These are phyloP conservation scores for Immersiporthe knoxdaviesiana DNA, from an alignment of 2,329 filamentous ascomycete genomes.

Conservation along the genomic window DNA sequence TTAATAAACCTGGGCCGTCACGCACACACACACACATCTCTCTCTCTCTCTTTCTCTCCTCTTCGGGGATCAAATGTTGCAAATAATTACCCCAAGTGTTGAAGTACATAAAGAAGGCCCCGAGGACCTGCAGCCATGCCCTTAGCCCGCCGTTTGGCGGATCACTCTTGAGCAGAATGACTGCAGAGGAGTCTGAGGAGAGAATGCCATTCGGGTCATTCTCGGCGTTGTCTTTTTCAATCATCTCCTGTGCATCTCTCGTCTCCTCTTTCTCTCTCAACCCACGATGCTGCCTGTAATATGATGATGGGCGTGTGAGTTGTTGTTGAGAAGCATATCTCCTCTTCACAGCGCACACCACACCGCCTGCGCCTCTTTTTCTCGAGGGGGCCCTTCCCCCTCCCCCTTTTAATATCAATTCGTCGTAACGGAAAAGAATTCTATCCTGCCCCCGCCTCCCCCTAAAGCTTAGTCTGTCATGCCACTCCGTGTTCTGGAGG, in stretches of 20 bases:
- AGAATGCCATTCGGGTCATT: conserved; percentile 17
- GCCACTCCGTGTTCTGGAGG: conserved; percentile 19
- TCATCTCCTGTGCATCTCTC: conserved; percentile 8
- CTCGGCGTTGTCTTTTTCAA: conserved; percentile 2
- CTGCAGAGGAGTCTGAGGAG: conserved; percentile 26
- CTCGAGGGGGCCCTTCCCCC: neutral
- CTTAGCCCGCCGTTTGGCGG: conserved; percentile 22
- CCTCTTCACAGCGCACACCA: neutral
- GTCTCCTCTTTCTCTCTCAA: neutral
- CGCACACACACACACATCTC: no score
- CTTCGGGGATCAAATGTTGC: neutral
- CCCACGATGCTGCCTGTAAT: neutral
- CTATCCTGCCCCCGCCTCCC: neutral
- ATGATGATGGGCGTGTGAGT: neutral
- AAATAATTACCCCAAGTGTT: conserved; percentile 49
- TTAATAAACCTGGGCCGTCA: neutral
- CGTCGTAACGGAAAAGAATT: neutral
- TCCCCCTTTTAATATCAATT: neutral
- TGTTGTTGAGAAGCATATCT: neutral
- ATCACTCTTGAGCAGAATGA: conserved; percentile 19
- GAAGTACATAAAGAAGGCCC: conserved; percentile 58
- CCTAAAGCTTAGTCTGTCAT: conserved; percentile 10
- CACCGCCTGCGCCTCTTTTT: no score
- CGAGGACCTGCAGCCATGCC: conserved; percentile 58
- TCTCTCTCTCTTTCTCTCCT: neutral